A percentile compares a stretch with the other conserved stretches of the same genome.
Conservation (phyloP, 306 rosid species). For the Acacia crassicarpa region DNA sequence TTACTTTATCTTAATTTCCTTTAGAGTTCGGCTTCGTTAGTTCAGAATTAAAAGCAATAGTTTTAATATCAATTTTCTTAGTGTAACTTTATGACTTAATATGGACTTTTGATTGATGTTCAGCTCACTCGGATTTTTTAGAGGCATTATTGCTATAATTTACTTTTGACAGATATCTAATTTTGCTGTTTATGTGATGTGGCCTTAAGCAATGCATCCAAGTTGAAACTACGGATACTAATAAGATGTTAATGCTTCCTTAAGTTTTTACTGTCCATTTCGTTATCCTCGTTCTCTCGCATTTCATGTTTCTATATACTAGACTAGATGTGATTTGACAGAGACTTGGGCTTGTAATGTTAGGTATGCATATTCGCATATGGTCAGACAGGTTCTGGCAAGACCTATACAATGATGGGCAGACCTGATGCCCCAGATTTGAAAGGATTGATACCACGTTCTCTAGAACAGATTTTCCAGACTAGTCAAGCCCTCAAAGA, state of each 20-base stretch:
- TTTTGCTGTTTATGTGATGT: neutral
- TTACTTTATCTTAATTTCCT: neutral
- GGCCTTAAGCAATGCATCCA: neutral
- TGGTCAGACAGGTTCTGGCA: conserved; percentile 96
- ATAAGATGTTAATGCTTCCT: neutral
- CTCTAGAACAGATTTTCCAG: conserved; percentile 88
- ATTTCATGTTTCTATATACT: neutral
- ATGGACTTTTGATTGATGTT: conserved; percentile 7
- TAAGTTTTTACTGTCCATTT: neutral
- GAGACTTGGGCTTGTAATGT: conserved; percentile 31
- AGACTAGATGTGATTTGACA: conserved; percentile 16
- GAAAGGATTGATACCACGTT: conserved; percentile 92
- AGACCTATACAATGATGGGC: conserved; percentile 97
- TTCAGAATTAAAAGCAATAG: neutral
- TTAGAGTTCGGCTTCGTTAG: neutral
- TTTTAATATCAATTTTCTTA: neutral
- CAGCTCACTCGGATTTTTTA: neutral
- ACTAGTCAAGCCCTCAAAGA: conserved; percentile 70
- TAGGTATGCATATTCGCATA: conserved; percentile 98
- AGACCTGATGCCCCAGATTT: conserved; percentile 71
- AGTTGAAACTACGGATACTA: neutral
- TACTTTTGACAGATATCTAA: neutral
- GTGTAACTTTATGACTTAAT: conserved; percentile 2
- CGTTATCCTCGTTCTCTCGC: neutral
- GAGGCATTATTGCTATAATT: neutral